These are phyloP conservation scores for Acanthamoeba royreba DNA, from an alignment of 208 protist genomes.

Conservation along the genomic window DNA sequence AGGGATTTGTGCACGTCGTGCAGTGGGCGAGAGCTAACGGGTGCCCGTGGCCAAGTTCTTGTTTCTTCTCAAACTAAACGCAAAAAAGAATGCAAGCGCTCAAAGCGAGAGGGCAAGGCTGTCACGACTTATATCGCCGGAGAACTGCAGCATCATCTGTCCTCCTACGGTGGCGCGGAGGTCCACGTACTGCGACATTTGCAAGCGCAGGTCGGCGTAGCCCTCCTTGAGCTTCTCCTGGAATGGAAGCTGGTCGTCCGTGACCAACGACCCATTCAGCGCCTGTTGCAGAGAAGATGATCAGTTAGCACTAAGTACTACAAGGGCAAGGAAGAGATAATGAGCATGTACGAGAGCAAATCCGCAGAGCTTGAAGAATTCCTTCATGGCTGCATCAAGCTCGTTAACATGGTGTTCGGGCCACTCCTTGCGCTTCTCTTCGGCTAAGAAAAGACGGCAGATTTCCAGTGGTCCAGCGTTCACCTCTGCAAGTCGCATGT, in stretches of 20 bases:
- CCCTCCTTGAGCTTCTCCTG: conserved; percentile 35
- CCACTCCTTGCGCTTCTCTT: not conserved
- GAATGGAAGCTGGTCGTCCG: conserved; percentile 18
- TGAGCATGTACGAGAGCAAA: not conserved
- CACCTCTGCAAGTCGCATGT: not conserved
- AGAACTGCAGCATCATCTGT: too few species aligned
- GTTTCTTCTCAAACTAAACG: too few species aligned
- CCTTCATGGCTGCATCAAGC: not conserved
- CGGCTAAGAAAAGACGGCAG: not conserved
- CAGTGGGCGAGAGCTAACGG: too few species aligned
- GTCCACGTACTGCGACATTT: not conserved
- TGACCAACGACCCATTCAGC: not conserved
- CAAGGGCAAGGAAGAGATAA: too few species aligned
- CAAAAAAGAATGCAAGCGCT: too few species aligned
- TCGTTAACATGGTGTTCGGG: not conserved
- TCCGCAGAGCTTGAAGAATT: conserved; percentile 14
- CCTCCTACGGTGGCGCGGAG: too few species aligned
- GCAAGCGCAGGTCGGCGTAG: not conserved
- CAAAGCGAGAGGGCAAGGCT: too few species aligned
- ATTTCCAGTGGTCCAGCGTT: conserved; percentile 23
- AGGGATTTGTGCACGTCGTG: too few species aligned
- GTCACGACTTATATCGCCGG: too few species aligned
- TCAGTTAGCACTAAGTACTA: too few species aligned
- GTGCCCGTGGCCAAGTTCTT: too few species aligned
- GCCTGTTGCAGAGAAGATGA: not conserved